Evolutionary conservation across 768 basidiomycete species (phyloP), one percentile per base, ranked within the genome.

Genomic region (Lactarius deliciosus): DNA sequence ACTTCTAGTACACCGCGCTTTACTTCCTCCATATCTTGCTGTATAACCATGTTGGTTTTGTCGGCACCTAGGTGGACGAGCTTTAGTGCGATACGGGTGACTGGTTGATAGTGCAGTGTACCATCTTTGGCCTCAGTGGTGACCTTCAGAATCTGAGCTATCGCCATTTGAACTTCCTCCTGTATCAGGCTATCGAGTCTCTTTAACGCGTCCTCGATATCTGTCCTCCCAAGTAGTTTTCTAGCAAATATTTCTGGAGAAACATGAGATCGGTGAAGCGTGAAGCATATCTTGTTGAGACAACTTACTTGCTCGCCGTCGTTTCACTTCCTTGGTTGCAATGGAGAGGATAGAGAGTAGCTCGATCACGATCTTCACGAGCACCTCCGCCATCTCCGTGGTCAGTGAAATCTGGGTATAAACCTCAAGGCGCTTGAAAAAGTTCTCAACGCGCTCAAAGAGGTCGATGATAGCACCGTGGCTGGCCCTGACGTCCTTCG

Each of bases 341-440:
- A 47, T 47, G n/a, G 45, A 47, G n/a, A 47, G 45, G 20, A 47
- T 47, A 47, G 45, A n/a, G 3, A 47, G 45, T 47, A 47, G 1
- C n/a, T 47, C 45, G n/a, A 47, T 47, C 45, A 47, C 45, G 45
- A 47, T 47, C 45, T 47, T 47, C 45, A 47, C 45, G 0, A 47
- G 45, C n/a, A 47, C 45, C n/a, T 47, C 45, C 45, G 45, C n/a
- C 45, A 47, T 47, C n/a, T 47, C n/a, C 45, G n/a, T 47, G n/a
- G 45, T 47, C n/a, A 47, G 8, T n/a, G 45, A 47, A 47, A 47
- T 47, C 3, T 47, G 45, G 10, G 20, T 47, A n/a, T 47, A 47
- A 47, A 47, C 45, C 9, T 10, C 45, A n/a, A 47, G 45, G 3
- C 45, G 45, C n/a, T 47, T 47, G 45, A 47, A 47, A 10, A 47